phyloP scores from a whole-genome alignment of 352 stramenopile genomes.

The Pythium scleroteichum region DNA sequence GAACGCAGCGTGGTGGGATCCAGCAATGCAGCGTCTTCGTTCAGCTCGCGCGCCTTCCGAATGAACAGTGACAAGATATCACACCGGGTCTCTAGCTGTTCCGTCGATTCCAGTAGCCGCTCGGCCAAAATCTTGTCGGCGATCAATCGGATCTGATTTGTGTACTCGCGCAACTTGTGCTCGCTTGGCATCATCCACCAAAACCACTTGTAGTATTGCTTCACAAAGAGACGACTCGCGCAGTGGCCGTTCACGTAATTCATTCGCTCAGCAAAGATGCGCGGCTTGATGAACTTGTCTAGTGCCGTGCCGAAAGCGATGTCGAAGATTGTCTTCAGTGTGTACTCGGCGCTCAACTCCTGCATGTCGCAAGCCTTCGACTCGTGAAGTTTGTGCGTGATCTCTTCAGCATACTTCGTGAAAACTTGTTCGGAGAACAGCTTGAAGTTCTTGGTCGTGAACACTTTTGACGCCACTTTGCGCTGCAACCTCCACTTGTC shows the following conservation, averaged over 20 bases:
- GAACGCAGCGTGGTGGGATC: conserved; percentile 47
- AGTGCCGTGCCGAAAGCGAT: conserved; percentile 55
- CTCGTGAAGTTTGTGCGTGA: conserved; percentile 13
- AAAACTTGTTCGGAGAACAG: conserved; percentile 52
- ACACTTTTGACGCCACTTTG: conserved; percentile 88
- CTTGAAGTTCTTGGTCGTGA: conserved; percentile 66
- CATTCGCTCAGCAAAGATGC: conserved; percentile 49
- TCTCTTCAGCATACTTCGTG: conserved; percentile 36
- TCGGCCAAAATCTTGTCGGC: conserved; percentile 49
- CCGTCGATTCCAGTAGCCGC: conserved; percentile 35
- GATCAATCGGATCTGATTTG: conserved; percentile 76
- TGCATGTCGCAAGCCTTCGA: conserved; percentile 48
- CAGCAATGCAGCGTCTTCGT: conserved; percentile 32
- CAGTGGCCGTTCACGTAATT: conserved; percentile 58
- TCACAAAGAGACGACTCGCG: conserved; percentile 55
- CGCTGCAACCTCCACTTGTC: conserved; percentile 71
- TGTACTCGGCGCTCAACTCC: conserved; percentile 50
- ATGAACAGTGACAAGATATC: conserved; percentile 65
- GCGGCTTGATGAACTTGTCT: conserved; percentile 31
- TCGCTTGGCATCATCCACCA: conserved; percentile 66
- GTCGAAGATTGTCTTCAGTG: conserved; percentile 57
- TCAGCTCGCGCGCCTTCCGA: conserved; percentile 46
- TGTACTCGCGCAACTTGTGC: conserved; percentile 92
- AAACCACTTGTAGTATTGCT: conserved; percentile 66
- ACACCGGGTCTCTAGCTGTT: conserved; percentile 32